phyloP scores from a whole-genome alignment of 495 filamentous ascomycete genomes.

The Penicillium maclennaniae region DNA sequence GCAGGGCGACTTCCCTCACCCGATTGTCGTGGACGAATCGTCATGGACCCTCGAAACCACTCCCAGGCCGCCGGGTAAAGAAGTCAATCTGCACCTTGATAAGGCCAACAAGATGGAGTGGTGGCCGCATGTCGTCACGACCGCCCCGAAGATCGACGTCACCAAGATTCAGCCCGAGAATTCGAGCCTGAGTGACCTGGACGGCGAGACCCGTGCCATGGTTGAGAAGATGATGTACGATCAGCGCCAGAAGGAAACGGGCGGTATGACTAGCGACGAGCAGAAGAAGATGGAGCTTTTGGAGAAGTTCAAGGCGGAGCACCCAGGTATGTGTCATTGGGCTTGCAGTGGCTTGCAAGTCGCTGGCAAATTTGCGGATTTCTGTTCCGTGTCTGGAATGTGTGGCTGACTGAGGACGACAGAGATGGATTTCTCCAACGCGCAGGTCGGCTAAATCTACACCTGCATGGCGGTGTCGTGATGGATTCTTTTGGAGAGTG shows the following conservation, averaged over 20 bases:
- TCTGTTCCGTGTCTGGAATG: not conserved
- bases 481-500: slow-evolving; percentile 3
- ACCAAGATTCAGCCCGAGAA: slow-evolving; percentile 93
- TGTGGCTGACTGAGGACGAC: slow-evolving; percentile 15
- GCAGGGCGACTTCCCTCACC: slow-evolving; percentile 80
- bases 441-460: slow-evolving; percentile 33
- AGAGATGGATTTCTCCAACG: slow-evolving; percentile 51
- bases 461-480: not conserved
- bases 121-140: slow-evolving; percentile 89
- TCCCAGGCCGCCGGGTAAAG: slow-evolving; percentile 58
- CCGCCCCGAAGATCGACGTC: slow-evolving; percentile 81
- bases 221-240: slow-evolving; percentile 99
- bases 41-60: slow-evolving; percentile 88
- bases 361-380: not conserved
- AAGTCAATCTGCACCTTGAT: slow-evolving; percentile 86
- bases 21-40: slow-evolving; percentile 76
- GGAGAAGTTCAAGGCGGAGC: slow-evolving; percentile 82
- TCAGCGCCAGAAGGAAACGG: slow-evolving; percentile 93
- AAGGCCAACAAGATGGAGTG: slow-evolving; percentile 97
- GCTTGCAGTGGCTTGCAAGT: not conserved
- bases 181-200: slow-evolving; percentile 82
- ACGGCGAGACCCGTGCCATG: slow-evolving; percentile 95
- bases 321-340: slow-evolving; percentile 81
- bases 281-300: slow-evolving; percentile 88
- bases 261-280: slow-evolving; percentile 84